phyloP scores from a whole-genome alignment of 805 yeast genomes.

The Metschnikowia noctiluminum region DNA sequence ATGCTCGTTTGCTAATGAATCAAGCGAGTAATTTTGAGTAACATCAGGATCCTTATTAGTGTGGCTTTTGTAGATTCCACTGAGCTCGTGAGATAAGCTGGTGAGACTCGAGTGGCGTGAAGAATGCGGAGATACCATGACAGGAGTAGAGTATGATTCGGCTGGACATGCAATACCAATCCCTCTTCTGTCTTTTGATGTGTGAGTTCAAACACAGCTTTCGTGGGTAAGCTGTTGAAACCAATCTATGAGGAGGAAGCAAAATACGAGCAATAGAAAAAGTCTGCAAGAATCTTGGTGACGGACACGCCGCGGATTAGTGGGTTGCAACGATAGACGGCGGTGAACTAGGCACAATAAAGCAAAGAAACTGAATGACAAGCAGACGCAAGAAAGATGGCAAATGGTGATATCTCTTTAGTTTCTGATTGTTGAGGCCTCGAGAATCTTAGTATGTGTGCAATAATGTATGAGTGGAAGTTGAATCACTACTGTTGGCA shows the following conservation, averaged over 20 bases:
- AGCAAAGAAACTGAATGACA: not conserved
- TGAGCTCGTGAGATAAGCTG: constrained; percentile 15
- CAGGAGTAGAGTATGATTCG: not conserved
- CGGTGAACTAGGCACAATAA: not conserved
- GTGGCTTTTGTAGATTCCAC: constrained; percentile 14
- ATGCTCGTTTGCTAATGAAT: constrained; percentile 9
- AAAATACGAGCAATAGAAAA: not conserved
- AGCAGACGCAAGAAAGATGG: not conserved
- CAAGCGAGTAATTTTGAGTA: constrained; percentile 7
- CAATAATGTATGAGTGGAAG: not conserved
- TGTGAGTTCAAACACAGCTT: not conserved
- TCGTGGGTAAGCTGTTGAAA: too few relatives aligned
- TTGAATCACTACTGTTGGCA: not conserved
- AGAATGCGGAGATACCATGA: constrained; percentile 4
- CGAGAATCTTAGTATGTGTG: not conserved
- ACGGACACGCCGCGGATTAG: not conserved
- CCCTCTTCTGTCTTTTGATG: not conserved
- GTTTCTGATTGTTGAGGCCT: too few relatives aligned
- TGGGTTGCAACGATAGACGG: not conserved
- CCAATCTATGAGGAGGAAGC: not conserved
- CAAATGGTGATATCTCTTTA: not conserved
- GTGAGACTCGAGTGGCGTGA: constrained; percentile 13
- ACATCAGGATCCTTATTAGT: constrained; percentile 1
- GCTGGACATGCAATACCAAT: not conserved
- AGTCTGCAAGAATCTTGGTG: not conserved